Base-by-base conservation (phyloP, 305 asterid species). In the Coffea humblotiana region DNA sequence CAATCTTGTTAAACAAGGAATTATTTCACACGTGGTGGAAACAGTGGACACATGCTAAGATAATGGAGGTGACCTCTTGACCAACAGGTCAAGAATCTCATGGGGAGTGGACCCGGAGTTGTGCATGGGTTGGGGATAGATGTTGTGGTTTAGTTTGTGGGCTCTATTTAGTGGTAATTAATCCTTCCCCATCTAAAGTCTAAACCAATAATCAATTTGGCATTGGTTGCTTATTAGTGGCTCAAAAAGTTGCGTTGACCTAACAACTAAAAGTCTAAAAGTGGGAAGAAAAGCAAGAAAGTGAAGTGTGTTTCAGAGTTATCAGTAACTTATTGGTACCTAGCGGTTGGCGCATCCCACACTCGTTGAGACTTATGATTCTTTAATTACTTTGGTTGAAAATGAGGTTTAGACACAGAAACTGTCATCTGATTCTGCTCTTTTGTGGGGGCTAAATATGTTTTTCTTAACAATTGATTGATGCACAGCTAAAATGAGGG, bases 221-320 rank as follows among this genome's bases (percentile, higher is more conserved):
- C 25, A 10, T 71, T 71, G 40, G 60, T 13, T 25, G 58, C 11
- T 25, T 23, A 63, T 25, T 5, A 3, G 18, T 12, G 47, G 79
- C 79, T 27, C 72, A 64, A 47, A 64, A 47, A 64, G 10, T 76
- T 63, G 79, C 79, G 64, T 64, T 47, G 64, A 76, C 79, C 79
- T 64, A 63, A 49, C 79, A 16, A 64, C 72, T 15, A 25, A 35
- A 76, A 60, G 71, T 60, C 18, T 49, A 9, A 14, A 49, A 25
- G 7, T 63, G 47, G 79, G 61, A 75, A 76, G 35, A 60, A 45
- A 76, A 76, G 61, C 47, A 43, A 76, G 47, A 15, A 63, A 76
- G 37, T 76, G 72, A 32, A 25, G 72, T 29, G 43, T 76, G 47
- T 76, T 40, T 40, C 43, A 5, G 43, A 5, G 43, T 40, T 40